A percentile compares a stretch with the other conserved stretches of the same genome.
phyloP scores from a whole-genome alignment of 1,284 basidiomycete genomes.

The Ganoderma sp. region DNA sequence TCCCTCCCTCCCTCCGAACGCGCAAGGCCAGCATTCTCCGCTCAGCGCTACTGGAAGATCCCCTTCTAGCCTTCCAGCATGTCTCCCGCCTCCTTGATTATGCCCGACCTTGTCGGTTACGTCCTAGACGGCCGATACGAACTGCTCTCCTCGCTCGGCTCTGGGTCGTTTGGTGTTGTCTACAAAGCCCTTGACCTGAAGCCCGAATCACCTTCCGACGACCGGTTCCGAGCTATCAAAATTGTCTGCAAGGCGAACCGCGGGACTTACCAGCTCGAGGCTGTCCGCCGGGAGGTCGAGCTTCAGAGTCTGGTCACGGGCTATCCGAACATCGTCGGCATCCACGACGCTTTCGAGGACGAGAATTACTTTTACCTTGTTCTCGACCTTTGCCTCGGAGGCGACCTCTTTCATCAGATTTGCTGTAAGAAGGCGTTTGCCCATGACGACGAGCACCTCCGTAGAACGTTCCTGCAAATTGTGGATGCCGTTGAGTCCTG shows the following conservation, averaged over 20 bases:
- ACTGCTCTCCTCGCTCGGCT: slow-evolving; percentile 36
- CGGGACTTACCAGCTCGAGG: slow-evolving; percentile 17
- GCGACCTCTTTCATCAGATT: slow-evolving; percentile 70
- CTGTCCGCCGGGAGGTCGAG: slow-evolving; percentile 35
- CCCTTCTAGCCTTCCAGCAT: slow-evolving; percentile 17
- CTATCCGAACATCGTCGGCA: slow-evolving; percentile 63
- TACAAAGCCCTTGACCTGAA: slow-evolving; percentile 41
- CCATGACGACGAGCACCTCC: slow-evolving; percentile 56
- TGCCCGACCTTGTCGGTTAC: slow-evolving; percentile 31
- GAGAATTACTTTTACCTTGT: slow-evolving; percentile 63
- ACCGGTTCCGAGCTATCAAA: slow-evolving; percentile 37
- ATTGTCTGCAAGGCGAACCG: slow-evolving; percentile 33
- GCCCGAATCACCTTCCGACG: slow-evolving; percentile 18
- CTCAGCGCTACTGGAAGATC: neutral
- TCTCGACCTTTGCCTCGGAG: slow-evolving; percentile 66
- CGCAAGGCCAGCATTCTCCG: neutral
- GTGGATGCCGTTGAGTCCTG: slow-evolving; percentile 68
- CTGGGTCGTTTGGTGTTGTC: slow-evolving; percentile 43
- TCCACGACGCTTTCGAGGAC: slow-evolving; percentile 65
- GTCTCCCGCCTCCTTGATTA: slow-evolving; percentile 21
- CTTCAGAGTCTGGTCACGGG: slow-evolving; percentile 63
- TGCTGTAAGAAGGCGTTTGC: slow-evolving; percentile 55
- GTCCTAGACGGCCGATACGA: slow-evolving; percentile 25
- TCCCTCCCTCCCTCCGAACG: neutral
- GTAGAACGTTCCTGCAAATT: slow-evolving; percentile 61